A percentile compares a stretch with the other conserved stretches of the same genome.
These are phyloP conservation scores for Ceratocystis variospora DNA, from an alignment of 2,329 filamentous ascomycete species.

Conservation along the genomic window DNA sequence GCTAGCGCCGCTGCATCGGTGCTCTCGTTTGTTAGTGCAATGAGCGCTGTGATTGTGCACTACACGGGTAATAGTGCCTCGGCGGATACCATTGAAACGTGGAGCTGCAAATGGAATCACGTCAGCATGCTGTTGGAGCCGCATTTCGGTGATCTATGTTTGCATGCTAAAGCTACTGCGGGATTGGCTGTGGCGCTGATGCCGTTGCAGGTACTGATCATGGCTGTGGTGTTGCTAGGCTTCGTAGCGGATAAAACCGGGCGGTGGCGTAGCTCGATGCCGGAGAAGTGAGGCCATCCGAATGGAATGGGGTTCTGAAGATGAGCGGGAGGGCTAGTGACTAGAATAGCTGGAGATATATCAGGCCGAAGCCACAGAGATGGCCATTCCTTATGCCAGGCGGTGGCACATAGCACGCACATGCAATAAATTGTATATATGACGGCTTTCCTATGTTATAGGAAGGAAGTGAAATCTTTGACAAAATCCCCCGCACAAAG, in stretches of 20 bases:
- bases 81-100: conserved; percentile 39
- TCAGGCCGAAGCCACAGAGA: not conserved
- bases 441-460: not conserved
- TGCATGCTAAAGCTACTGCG: conserved; percentile 40
- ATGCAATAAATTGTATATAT: not conserved
- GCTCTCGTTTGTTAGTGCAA: conserved; percentile 44
- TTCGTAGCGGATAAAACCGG: conserved; percentile 5
- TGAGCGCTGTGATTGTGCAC: conserved; percentile 31
- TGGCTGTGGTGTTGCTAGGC: conserved; percentile 34
- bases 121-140: conserved; percentile 40
- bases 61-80: conserved; percentile 3
- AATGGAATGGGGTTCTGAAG: not conserved
- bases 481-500: not conserved
- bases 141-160: conserved; percentile 43
- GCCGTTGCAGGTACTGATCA: conserved; percentile 38
- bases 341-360: not conserved
- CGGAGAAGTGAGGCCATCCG: not conserved
- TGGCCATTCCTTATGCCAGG: too few relatives aligned
- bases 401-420: too few relatives aligned
- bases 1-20: conserved; percentile 33
- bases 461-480: not conserved
- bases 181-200: conserved; percentile 43
- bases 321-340: not conserved
- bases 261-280: not conserved
- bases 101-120: conserved; percentile 46